These are phyloP conservation scores for Metschnikowia bowlesiae DNA, from an alignment of 805 yeast species.

Conservation along the genomic window DNA sequence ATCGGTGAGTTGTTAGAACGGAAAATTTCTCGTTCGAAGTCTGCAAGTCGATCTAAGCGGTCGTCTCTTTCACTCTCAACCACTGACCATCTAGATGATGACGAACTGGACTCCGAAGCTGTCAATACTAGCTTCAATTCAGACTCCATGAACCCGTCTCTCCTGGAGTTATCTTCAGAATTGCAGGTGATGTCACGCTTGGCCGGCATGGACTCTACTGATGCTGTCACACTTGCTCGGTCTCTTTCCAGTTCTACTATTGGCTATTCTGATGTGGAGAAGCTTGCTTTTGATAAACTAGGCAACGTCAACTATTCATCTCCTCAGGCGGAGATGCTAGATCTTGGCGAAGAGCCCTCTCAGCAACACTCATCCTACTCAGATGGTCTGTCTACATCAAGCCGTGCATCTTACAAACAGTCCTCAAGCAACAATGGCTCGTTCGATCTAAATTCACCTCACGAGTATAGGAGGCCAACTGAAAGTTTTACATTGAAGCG, in stretches of 20 bases:
- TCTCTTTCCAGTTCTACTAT: constrained; percentile 68
- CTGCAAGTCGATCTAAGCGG: constrained; percentile 14
- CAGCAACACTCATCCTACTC: not conserved
- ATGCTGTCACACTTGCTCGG: constrained; percentile 79
- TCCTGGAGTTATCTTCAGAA: constrained; percentile 70
- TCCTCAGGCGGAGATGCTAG: constrained; percentile 12
- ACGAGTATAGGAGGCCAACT: not conserved
- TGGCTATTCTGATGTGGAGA: constrained; percentile 52
- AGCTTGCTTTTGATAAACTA: constrained; percentile 35
- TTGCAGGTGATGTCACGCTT: constrained; percentile 66
- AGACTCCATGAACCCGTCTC: constrained; percentile 48
- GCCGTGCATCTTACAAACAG: not conserved
- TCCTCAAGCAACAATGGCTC: not conserved
- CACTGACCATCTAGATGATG: constrained; percentile 8
- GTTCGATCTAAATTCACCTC: not conserved
- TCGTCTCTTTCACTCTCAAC: constrained; percentile 15
- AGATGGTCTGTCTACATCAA: not conserved
- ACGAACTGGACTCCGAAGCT: not conserved
- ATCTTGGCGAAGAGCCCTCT: constrained; percentile 16
- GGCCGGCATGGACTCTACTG: constrained; percentile 75
- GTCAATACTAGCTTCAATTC: not conserved
- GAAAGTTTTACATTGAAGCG: constrained; percentile 31
- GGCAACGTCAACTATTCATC: constrained; percentile 15
- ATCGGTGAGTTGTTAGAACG: constrained; percentile 49
- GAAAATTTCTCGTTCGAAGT: constrained; percentile 16